Conservation (phyloP, 208 protist species). For the Wallacemonas sp. region DNA sequence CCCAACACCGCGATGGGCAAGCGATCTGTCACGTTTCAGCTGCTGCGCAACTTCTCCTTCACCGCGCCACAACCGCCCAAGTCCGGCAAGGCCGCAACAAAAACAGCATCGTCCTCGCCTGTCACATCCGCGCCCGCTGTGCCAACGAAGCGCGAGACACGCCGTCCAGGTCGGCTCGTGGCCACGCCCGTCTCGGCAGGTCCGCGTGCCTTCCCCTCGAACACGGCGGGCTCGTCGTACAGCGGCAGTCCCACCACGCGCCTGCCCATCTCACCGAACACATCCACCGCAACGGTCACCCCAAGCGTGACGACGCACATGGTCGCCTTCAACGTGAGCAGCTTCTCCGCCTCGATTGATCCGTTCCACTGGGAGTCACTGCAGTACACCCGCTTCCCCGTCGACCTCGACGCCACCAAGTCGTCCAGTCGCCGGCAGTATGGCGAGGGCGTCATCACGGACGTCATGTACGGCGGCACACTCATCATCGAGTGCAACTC, state of each 20-base stretch:
- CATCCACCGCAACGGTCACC: neutral
- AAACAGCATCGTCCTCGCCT: slow-evolving; percentile 11
- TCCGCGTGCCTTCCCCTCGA: neutral
- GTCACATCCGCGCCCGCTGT: too few relatives aligned
- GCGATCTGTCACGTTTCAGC: neutral
- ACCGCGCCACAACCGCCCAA: neutral
- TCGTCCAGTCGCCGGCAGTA: slow-evolving; percentile 30
- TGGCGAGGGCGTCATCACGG: slow-evolving; percentile 84
- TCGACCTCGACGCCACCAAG: slow-evolving; percentile 51
- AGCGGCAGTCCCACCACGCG: neutral
- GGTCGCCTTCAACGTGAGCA: slow-evolving; percentile 49
- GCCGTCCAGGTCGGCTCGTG: neutral
- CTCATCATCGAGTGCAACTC: slow-evolving; percentile 67
- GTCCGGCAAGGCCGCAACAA: neutral
- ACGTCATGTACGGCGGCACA: slow-evolving; percentile 85
- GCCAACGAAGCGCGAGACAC: neutral
- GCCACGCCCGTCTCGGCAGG: neutral
- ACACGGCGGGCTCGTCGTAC: neutral
- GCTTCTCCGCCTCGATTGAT: slow-evolving; percentile 78
- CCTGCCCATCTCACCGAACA: neutral
- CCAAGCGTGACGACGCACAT: slow-evolving; percentile 3
- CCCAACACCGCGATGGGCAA: neutral
- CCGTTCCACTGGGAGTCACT: slow-evolving; percentile 59
- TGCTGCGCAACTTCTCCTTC: slow-evolving; percentile 7
- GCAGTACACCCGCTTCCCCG: slow-evolving; percentile 42